phyloP scores from a whole-genome alignment of 768 basidiomycete species.

The Mrakia hoshinonis region DNA sequence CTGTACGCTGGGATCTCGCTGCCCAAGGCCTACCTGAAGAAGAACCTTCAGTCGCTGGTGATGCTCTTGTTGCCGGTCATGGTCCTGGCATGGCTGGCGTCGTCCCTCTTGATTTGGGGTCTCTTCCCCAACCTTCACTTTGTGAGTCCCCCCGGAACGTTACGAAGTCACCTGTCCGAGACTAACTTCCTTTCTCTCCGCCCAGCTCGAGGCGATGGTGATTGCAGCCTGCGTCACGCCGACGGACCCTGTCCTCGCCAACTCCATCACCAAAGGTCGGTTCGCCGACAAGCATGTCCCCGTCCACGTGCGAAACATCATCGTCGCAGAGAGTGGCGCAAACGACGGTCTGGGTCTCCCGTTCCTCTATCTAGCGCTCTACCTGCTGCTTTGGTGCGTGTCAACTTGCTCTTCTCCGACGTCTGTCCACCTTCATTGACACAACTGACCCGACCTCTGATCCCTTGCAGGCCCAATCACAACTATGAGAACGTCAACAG shows the following conservation, averaged over 20 bases:
- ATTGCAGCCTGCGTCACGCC: slow-evolving; percentile 44
- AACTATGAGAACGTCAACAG: slow-evolving; percentile 28
- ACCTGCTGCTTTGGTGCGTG: slow-evolving; percentile 39
- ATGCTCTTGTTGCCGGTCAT: slow-evolving; percentile 43
- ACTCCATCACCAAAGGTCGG: slow-evolving; percentile 39
- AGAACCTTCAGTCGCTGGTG: slow-evolving; percentile 38
- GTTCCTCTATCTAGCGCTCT: slow-evolving; percentile 43
- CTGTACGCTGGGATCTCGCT: slow-evolving; percentile 38
- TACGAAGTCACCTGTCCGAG: no score
- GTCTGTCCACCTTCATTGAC: background rate
- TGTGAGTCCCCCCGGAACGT: slow-evolving; percentile 30
- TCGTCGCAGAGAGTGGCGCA: slow-evolving; percentile 43
- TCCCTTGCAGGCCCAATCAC: background rate
- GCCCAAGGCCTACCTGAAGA: slow-evolving; percentile 43
- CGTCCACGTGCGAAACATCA: slow-evolving; percentile 42
- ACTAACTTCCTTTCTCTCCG: background rate
- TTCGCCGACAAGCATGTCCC: slow-evolving; percentile 42
- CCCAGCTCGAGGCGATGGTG: slow-evolving; percentile 39
- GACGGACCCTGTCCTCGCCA: slow-evolving; percentile 40
- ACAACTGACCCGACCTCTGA: no score
- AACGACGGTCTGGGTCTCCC: slow-evolving; percentile 43
- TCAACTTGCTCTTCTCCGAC: slow-evolving; percentile 30
- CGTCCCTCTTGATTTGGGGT: slow-evolving; percentile 40
- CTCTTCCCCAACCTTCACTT: slow-evolving; percentile 42
- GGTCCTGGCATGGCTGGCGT: slow-evolving; percentile 43